Percentiles rank a stretch among this genome's conserved stretches.
phyloP scores from a whole-genome alignment of 2,329 filamentous ascomycete genomes.

The Botrytis sinoallii region DNA sequence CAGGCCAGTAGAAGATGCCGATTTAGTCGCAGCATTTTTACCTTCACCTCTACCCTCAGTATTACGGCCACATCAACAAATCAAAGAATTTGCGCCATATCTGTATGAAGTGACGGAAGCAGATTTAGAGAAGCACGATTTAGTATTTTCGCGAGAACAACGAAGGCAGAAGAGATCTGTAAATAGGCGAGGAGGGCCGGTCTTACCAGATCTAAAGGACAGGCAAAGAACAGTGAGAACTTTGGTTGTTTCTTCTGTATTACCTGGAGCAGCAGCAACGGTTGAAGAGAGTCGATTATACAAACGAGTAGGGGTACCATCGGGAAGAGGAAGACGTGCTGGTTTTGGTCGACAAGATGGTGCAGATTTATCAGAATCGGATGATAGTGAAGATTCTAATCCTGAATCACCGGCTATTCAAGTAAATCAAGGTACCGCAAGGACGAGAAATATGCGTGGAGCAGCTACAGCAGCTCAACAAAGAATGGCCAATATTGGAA shows the following conservation, averaged over 20 bases:
- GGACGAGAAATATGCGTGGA: constrained; percentile 84
- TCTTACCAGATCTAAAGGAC: constrained; percentile 93
- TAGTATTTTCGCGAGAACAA: constrained; percentile 91
- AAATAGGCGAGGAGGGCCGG: constrained; percentile 87
- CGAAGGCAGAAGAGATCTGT: constrained; percentile 92
- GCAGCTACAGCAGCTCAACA: constrained; percentile 84
- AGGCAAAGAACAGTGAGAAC: constrained; percentile 90
- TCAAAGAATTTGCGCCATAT: constrained; percentile 91
- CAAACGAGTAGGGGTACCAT: constrained; percentile 65
- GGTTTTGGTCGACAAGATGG: constrained; percentile 47
- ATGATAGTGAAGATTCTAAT: constrained; percentile 84
- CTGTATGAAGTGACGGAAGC: constrained; percentile 90
- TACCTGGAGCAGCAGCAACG: constrained; percentile 78
- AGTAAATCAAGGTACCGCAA: constrained; percentile 68
- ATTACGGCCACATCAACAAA: constrained; percentile 86
- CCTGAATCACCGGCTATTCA: constrained; percentile 81
- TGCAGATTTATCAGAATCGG: constrained; percentile 72
- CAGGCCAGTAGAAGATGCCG: constrained; percentile 85
- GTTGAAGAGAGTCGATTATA: constrained; percentile 85
- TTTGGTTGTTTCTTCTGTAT: constrained; percentile 84
- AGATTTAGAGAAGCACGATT: constrained; percentile 85
- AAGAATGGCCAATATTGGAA: constrained; percentile 75
- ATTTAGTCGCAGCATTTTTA: constrained; percentile 81
- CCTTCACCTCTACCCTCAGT: constrained; percentile 77
- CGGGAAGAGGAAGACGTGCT: constrained; percentile 55